Base-by-base conservation (phyloP, 106 monocot species). In the Phalaenopsis equestris region DNA sequence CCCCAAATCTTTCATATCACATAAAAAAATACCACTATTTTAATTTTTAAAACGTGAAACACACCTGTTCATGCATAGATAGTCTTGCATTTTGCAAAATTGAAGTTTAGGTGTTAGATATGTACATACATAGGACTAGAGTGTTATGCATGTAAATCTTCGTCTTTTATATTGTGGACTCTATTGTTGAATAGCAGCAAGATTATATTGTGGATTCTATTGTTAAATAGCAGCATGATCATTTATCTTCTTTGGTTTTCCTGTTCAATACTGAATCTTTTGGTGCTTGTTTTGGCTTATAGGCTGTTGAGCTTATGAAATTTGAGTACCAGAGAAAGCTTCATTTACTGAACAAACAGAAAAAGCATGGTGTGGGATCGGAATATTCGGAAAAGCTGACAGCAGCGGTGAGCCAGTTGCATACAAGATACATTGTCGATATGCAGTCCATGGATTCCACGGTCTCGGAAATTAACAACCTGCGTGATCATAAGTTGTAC, bases 381-480 rank as follows among this genome's bases (percentile, higher is more conserved):
- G 90, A 94, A 79, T 58, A 85, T 41, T 61, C 92, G 70, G 92
- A 88, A 79, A 94, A 80, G 80, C 86, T 89, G 21, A 94, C 90
- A 80, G 90, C 94, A 75, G 84, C 86, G 41, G 94, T 98, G 4
- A 92, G 92, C 80, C 92, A 98, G 84, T 85, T 94, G 84, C 94
- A 94, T 80, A 98, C 97, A 49, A 85, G 92, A 83, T 94, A 89
- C 78, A 87, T 94, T 67, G 97, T 98, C 57, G 97, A 98, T 58
- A 92, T 94, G 90, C 94, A 94, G 72, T 94, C 97, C 3, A 86
- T 92, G 94, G 92, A 98, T 86, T 90, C 94, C n/a, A 98, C 97
- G 1, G 87, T 98, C 43, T 88, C 89, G 65, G 94, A 98, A 85
- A 94, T 98, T 72, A 89, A 92, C 47, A 90, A 79, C 48, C 83